These are phyloP conservation scores for Penicillium nucicola DNA, from an alignment of 495 filamentous ascomycete genomes.

Conservation along the genomic window DNA sequence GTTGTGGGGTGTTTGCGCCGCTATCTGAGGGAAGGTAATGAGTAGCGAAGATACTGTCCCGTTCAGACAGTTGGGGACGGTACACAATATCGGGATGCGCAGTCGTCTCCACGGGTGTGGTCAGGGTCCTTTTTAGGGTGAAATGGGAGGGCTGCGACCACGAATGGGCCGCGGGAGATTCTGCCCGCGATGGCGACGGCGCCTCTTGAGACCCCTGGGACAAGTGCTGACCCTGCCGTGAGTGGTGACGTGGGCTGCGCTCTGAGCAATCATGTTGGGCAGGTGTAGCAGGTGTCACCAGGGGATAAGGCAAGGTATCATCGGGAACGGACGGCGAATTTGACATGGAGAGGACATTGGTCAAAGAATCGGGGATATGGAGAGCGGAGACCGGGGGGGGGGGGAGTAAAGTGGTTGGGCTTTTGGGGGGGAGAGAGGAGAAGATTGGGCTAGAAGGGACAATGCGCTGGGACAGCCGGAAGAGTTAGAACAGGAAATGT, in stretches of 20 bases:
- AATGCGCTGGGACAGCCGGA: not conserved
- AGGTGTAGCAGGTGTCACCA: slow-evolving; percentile 50
- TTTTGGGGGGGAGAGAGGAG: slow-evolving; percentile 7
- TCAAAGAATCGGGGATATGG: slow-evolving; percentile 35
- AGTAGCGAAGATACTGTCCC: slow-evolving; percentile 64
- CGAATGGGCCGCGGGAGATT: slow-evolving; percentile 39
- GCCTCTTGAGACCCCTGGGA: slow-evolving; percentile 31
- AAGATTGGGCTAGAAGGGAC: slow-evolving; percentile 14
- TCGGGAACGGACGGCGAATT: slow-evolving; percentile 47
- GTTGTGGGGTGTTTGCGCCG: slow-evolving; percentile 46
- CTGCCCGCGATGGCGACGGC: slow-evolving; percentile 38
- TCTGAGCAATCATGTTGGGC: slow-evolving; percentile 48
- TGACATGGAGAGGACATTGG: slow-evolving; percentile 59
- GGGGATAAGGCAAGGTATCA: slow-evolving; percentile 43
- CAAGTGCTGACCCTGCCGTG: slow-evolving; percentile 31
- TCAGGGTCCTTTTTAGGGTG: slow-evolving; percentile 38
- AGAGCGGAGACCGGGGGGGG: slow-evolving; percentile 16
- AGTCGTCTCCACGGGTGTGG: slow-evolving; percentile 25
- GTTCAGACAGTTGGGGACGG: slow-evolving; percentile 54
- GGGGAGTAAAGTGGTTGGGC: too few relatives aligned
- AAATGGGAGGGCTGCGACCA: slow-evolving; percentile 32
- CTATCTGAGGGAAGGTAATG: slow-evolving; percentile 53
- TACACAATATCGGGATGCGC: slow-evolving; percentile 28
- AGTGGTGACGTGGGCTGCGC: slow-evolving; percentile 42
- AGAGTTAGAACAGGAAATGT: slow-evolving; percentile 1